These are phyloP conservation scores for Musa balbisiana DNA, from an alignment of 202 grass and related monocot species.

Conservation along the genomic window DNA sequence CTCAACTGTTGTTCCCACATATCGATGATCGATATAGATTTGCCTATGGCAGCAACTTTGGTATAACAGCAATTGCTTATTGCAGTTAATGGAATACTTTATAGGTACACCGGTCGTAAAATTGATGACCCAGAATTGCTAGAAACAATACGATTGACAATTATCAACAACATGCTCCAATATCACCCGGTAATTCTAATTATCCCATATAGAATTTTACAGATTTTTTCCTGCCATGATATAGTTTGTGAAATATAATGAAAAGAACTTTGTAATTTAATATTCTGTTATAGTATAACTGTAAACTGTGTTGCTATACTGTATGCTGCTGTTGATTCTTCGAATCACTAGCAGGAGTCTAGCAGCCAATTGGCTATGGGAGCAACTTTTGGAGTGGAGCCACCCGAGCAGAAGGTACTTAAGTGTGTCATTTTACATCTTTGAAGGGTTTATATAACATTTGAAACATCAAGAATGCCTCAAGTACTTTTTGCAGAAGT, in stretches of 20 bases:
- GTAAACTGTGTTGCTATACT: too few relatives aligned
- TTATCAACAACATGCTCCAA: constrained; percentile 90
- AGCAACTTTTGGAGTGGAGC: constrained; percentile 81
- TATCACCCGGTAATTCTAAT: constrained; percentile 79
- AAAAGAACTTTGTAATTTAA: not conserved
- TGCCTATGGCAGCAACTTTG: not conserved
- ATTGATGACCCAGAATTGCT: constrained; percentile 88
- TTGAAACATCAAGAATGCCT: not conserved
- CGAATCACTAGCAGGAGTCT: constrained; percentile 55
- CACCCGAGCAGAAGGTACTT: constrained; percentile 53
- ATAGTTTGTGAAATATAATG: constrained; percentile 17
- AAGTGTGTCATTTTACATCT: not conserved
- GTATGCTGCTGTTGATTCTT: constrained; percentile 19
- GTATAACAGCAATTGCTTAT: constrained; percentile 21
- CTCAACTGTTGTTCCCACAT: not conserved
- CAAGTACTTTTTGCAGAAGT: not conserved
- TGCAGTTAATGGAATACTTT: constrained; percentile 45
- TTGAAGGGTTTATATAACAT: constrained; percentile 1
- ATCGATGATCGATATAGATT: constrained; percentile 28
- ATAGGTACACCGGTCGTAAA: constrained; percentile 94
- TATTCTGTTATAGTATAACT: too few relatives aligned
- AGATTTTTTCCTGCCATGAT: not conserved
- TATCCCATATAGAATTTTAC: not conserved
- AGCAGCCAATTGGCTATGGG: constrained; percentile 96
- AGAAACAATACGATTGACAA: constrained; percentile 86